A percentile compares a stretch with the other conserved stretches of the same genome.
Evolutionary conservation across 1,139 yeast genomes (phyloP).

Genomic region (Hyphopichia burtonii): DNA sequence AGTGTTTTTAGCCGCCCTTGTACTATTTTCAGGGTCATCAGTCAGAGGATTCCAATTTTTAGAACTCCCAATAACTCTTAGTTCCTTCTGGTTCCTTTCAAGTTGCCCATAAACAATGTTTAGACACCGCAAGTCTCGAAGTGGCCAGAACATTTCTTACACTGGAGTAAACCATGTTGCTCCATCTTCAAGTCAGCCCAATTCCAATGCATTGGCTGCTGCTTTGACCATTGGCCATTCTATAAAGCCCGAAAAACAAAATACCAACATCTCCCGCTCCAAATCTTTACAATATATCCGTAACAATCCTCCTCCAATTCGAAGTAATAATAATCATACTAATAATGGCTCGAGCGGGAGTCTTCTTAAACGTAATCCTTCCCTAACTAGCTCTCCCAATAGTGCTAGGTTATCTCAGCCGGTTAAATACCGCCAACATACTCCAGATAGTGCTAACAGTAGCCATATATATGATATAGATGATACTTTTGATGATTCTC

Average conservation of each 20-base stretch:
- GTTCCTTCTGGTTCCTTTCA: no score
- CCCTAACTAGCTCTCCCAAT: not conserved
- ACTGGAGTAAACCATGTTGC: constrained; percentile 46
- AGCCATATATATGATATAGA: constrained; percentile 23
- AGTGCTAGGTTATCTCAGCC: constrained; percentile 12
- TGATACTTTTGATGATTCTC: constrained; percentile 29
- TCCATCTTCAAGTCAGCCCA: constrained; percentile 35
- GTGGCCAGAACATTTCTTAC: constrained; percentile 33
- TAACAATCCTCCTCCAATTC: constrained; percentile 2
- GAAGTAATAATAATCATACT: no score
- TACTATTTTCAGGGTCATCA: not conserved
- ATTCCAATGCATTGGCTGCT: constrained; percentile 45
- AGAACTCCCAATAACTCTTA: no score
- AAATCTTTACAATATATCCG: constrained; percentile 3
- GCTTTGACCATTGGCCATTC: constrained; percentile 45
- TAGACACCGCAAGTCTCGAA: constrained; percentile 33
- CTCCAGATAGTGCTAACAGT: constrained; percentile 4
- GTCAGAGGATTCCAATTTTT: no score
- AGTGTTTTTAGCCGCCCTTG: not conserved
- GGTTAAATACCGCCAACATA: constrained; percentile 7
- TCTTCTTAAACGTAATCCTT: constrained; percentile 15
- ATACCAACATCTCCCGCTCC: constrained; percentile 3
- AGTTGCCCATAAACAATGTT: no score
- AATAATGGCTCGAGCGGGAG: constrained; percentile 8
- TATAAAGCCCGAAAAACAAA: constrained; percentile 11